Evolutionary conservation across 176 grass and related monocot species (phyloP), one percentile per base, ranked within the genome.

Genomic region (Rhynchospora pubera): DNA sequence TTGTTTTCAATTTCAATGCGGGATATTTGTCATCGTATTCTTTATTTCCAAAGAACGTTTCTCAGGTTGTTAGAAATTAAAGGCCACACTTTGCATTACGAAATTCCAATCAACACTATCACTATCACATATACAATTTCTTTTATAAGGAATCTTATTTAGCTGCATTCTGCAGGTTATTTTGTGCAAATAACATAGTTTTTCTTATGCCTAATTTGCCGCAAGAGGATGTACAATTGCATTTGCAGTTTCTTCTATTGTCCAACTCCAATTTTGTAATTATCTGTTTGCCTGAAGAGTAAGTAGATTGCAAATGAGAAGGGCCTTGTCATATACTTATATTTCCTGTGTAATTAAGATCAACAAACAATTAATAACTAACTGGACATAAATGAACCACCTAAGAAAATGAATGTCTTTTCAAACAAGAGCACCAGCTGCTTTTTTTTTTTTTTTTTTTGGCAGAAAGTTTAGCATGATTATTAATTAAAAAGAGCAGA

Each of bases 141-240:
- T 55, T 76, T 76, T 76, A 75, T 55, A n/a, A 52, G 45, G 4
- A 74, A 13, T 74, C 44, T 74, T 51, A 51, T 26, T 74, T 75
- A 28, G 71, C 21, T 74, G 11, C 47, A 28, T 15, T 28, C 5
- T 53, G 47, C 12, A 75, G 51, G 51, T 53, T 53, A 12, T 75
- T 26, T 3, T 74, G n/a, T 51, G 18, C 48, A 75, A 28, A 28
- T 26, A 48, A 52, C 22, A 28, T 26, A 53, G 10, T 75, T 55
- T 44, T 70, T 70, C 7, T 61, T 19, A 9, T 61, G 5, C 5
- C 56, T n/a, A 57, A 57, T 61, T 61, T 74, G 19, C 70, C 11
- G 10, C 15, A 18, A 42, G 21, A 51, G n/a, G 7, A 50, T 73
- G 13, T 24, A 4, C 70, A 26, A 7, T 3, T 32, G 23, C 48